Evolutionary conservation across 2,329 filamentous ascomycete genomes (phyloP), one percentile per base, ranked within the genome.

Genomic region (Stagonosporopsis cucurbitacearum): DNA sequence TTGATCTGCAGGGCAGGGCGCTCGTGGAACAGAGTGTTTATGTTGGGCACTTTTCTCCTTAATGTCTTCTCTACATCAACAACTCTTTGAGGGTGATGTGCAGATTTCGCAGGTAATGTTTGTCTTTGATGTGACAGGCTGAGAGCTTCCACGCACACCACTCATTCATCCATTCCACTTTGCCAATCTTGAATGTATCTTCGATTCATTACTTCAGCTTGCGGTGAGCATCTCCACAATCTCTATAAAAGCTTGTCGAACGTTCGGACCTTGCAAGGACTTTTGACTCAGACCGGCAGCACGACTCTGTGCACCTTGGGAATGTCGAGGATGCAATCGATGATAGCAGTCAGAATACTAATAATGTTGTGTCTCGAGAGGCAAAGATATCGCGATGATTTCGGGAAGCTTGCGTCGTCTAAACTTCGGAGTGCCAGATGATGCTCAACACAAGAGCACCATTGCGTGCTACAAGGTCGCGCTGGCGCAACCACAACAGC

Each of bases 381-480:
- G 35, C 11, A 20, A 28, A 28, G 23, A 26, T 3, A 4, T 26
- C n/a, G 15, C 20, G 32, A n/a, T 12, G 20, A 9, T 13, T 46
- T 15, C 25, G 22, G 2, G 13, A 8, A 25, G 22, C 11, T n/a
- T 32, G 20, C 28, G 23, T 20, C 46, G 28, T 23, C 13, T 30
- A 15, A 50, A 36, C n/a, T 32, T 47, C 35, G 47, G 41, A 28
- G 33, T 33, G 20, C n/a, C 36, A 19, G 8, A 20, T 30, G 37
- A 33, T 25, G 40, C 41, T 50, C 52, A 43, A 36, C 33, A 26
- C 36, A 35, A 23, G 13, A 37, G 4, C 17, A n/a, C 6, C 46
- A 55, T 55, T 55, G 53, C 53, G 53, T 55, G 53, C 33, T 55
- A 50, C 41, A 40, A 47, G 46, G 46, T 28, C 28, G 20, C 28